Percentiles rank a stretch among this genome's conserved stretches.
Conservation (phyloP, 2,329 filamentous ascomycete species). For the Phaeosphaeriaceae sp. region DNA sequence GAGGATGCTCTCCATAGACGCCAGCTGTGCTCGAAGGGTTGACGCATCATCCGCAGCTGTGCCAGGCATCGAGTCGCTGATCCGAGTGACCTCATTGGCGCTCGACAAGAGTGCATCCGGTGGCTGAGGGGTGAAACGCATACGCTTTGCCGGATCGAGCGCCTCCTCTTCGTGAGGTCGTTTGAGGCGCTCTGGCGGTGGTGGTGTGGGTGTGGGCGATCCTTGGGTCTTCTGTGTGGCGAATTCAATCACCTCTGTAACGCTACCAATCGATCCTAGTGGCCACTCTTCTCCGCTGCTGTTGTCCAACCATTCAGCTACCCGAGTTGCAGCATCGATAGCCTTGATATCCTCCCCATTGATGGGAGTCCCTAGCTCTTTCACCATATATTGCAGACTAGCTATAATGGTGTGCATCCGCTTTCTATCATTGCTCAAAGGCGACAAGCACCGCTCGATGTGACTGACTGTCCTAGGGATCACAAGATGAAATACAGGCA, state of each 20-base stretch:
- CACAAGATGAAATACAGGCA: constrained; percentile 49
- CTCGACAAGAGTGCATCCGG: constrained; percentile 7
- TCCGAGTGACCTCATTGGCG: constrained; percentile 43
- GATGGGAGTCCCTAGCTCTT: constrained; percentile 41
- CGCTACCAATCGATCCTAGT: constrained; percentile 38
- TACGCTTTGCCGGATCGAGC: constrained; percentile 40
- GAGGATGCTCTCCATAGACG: constrained; percentile 6
- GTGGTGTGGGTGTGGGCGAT: constrained; percentile 17
- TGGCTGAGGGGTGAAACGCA: constrained; percentile 43
- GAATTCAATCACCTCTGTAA: constrained; percentile 38
- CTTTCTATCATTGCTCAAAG: constrained; percentile 20
- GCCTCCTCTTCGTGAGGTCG: constrained; percentile 36
- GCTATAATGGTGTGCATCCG: constrained; percentile 47
- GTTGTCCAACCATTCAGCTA: constrained; percentile 33
- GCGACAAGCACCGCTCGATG: constrained; percentile 49
- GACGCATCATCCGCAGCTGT: constrained; percentile 20
- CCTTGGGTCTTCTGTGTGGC: constrained; percentile 33
- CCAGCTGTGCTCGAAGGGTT: constrained; percentile 16
- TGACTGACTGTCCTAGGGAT: constrained; percentile 54
- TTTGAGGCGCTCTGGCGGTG: constrained; percentile 30
- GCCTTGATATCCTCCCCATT: constrained; percentile 34
- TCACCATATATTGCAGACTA: constrained; percentile 41
- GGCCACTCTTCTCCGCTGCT: constrained; percentile 29
- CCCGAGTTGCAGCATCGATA: constrained; percentile 28
- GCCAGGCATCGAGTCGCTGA: constrained; percentile 52